Percentiles rank a stretch among this genome's conserved stretches.
phyloP scores from a whole-genome alignment of 805 yeast genomes.

The Candida patagonica region DNA sequence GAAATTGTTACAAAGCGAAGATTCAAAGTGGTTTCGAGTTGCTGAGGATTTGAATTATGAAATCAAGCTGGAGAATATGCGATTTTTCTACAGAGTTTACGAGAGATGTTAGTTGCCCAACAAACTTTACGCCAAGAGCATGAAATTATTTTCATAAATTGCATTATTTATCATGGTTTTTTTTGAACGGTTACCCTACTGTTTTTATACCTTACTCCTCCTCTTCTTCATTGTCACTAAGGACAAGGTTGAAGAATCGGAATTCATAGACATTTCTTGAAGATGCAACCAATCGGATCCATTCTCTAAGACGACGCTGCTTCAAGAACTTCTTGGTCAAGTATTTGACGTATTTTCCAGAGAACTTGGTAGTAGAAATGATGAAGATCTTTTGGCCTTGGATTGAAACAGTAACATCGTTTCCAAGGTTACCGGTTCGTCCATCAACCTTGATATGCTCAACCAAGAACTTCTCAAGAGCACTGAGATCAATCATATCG shows the following conservation, averaged over 20 bases:
- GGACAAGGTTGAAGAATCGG: slow-evolving; percentile 98
- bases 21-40: slow-evolving; percentile 74
- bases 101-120: slow-evolving; percentile 31
- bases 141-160: not conserved
- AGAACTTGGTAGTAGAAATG: slow-evolving; percentile 89
- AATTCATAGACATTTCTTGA: slow-evolving; percentile 93
- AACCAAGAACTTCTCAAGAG: slow-evolving; percentile 94
- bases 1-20: slow-evolving; percentile 56
- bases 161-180: not conserved
- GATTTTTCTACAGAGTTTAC: slow-evolving; percentile 73
- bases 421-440: slow-evolving; percentile 94
- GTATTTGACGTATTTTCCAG: slow-evolving; percentile 99
- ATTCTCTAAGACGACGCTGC: slow-evolving; percentile 99
- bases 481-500: slow-evolving; percentile 95
- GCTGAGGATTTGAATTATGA: slow-evolving; percentile 46
- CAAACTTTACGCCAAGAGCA: slow-evolving; percentile 4
- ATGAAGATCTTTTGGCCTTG: slow-evolving; percentile 86
- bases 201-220: slow-evolving; percentile 52
- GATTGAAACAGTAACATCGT: slow-evolving; percentile 76
- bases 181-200: not conserved
- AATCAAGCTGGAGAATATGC: slow-evolving; percentile 75
- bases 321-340: slow-evolving; percentile 98
- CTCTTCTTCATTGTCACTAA: slow-evolving; percentile 90
- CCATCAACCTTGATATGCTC: slow-evolving; percentile 99
- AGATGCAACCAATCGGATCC: slow-evolving; percentile 98